These are phyloP conservation scores for Simmondsia chinensis DNA, from an alignment of 148 eudicot species.

Conservation along the genomic window DNA sequence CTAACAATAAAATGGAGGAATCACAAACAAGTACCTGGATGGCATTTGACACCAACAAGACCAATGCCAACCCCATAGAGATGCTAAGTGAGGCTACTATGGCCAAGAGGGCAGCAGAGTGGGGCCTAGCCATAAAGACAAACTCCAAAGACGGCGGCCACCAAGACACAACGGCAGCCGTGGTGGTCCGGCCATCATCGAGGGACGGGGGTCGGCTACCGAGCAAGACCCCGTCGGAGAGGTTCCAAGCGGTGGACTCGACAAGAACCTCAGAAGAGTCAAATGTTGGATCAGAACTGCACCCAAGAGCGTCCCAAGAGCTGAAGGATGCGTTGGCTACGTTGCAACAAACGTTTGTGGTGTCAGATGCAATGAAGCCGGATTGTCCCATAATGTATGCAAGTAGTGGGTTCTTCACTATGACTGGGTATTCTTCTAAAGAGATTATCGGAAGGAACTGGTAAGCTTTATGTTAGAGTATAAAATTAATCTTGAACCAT, in stretches of 20 bases:
- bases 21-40: slow-evolving; percentile 35
- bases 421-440: slow-evolving; percentile 86
- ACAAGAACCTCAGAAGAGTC: slow-evolving; percentile 47
- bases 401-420: slow-evolving; percentile 83
- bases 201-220: slow-evolving; percentile 23
- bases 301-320: slow-evolving; percentile 80
- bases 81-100: slow-evolving; percentile 14
- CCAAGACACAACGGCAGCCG: slow-evolving; percentile 4
- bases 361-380: slow-evolving; percentile 92
- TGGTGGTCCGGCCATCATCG: slow-evolving; percentile 12
- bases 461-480: slow-evolving; percentile 23
- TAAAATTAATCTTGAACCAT: too few relatives aligned
- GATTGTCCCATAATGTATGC: slow-evolving; percentile 89
- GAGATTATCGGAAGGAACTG: slow-evolving; percentile 88
- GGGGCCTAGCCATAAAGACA: slow-evolving; percentile 35
- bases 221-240: slow-evolving; percentile 26
- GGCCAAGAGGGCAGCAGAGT: slow-evolving; percentile 59
- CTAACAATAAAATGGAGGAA: slow-evolving; percentile 16
- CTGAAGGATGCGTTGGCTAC: slow-evolving; percentile 76
- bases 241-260: slow-evolving; percentile 8
- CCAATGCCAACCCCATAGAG: background rate
- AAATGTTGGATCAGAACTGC: slow-evolving; percentile 3
- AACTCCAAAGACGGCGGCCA: slow-evolving; percentile 1
- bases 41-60: slow-evolving; percentile 27
- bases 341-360: slow-evolving; percentile 91